Conservation (phyloP, 305 asterid genomes). For the Fraxinus paxiana region DNA sequence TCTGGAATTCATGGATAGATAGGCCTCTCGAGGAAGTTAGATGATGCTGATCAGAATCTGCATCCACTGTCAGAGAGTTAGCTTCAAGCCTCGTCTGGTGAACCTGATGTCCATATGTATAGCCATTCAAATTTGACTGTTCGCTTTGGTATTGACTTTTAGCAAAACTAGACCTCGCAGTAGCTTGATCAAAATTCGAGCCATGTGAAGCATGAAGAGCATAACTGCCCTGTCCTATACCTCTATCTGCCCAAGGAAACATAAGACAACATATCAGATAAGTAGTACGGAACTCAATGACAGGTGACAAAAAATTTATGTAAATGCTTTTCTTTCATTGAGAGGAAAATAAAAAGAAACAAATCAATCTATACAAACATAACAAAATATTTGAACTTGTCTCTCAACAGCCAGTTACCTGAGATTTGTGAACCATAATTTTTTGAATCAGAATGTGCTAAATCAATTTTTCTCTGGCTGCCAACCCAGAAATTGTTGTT, state of each 20-base stretch:
- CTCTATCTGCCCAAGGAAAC: constrained; percentile 46
- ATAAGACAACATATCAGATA: constrained; percentile 18
- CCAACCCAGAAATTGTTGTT: constrained; percentile 62
- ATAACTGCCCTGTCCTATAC: constrained; percentile 56
- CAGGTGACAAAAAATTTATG: not conserved
- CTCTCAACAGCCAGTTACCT: constrained; percentile 38
- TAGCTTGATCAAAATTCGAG: constrained; percentile 51
- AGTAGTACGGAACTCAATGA: not conserved
- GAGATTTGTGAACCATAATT: constrained; percentile 42
- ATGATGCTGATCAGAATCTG: constrained; percentile 52
- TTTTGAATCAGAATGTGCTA: constrained; percentile 37
- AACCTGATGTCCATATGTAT: constrained; percentile 54
- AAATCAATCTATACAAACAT: not conserved
- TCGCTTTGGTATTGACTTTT: constrained; percentile 48
- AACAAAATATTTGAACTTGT: not conserved
- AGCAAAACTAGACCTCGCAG: constrained; percentile 50
- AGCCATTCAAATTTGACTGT: constrained; percentile 62
- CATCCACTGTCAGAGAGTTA: constrained; percentile 56
- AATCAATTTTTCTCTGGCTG: constrained; percentile 49
- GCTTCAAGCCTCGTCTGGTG: constrained; percentile 55
- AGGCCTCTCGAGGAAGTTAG: constrained; percentile 45
- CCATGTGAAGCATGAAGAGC: constrained; percentile 52
- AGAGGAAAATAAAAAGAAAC: not conserved
- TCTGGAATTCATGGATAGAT: constrained; percentile 57
- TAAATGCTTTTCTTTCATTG: not conserved